A percentile compares a stretch with the other conserved stretches of the same genome.
These are phyloP conservation scores for Exophiala sp. DNA, from an alignment of 2,329 filamentous ascomycete genomes.

Conservation along the genomic window DNA sequence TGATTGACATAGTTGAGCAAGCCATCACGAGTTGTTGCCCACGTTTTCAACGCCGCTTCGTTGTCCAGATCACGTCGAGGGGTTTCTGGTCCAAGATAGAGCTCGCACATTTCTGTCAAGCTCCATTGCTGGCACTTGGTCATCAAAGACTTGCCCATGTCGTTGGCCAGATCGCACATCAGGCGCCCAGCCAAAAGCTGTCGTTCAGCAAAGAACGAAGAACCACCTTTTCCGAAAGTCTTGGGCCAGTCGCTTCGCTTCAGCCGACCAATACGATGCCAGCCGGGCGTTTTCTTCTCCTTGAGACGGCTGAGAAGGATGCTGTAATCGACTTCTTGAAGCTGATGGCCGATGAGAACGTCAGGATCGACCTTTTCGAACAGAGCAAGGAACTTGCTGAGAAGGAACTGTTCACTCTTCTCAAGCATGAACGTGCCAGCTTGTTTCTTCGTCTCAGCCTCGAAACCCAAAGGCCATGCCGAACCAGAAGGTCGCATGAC, in stretches of 20 bases:
- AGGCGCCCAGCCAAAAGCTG: slow-evolving; percentile 84
- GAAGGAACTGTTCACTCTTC: slow-evolving; percentile 77
- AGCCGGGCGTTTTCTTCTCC: slow-evolving; percentile 87
- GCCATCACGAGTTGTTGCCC: slow-evolving; percentile 78
- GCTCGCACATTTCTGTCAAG: slow-evolving; percentile 92
- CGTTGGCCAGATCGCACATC: slow-evolving; percentile 90
- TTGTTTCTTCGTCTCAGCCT: slow-evolving; percentile 53
- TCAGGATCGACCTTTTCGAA: slow-evolving; percentile 87
- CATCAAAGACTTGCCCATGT: slow-evolving; percentile 96
- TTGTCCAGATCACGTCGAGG: slow-evolving; percentile 81
- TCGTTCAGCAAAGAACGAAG: slow-evolving; percentile 89
- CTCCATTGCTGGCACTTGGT: slow-evolving; percentile 97
- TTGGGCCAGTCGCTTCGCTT: slow-evolving; percentile 82
- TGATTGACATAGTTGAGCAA: slow-evolving; percentile 92
- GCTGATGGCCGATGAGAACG: slow-evolving; percentile 85
- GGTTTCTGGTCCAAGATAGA: slow-evolving; percentile 74
- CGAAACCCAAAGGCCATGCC: slow-evolving; percentile 82
- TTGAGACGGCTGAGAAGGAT: slow-evolving; percentile 81
- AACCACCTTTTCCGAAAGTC: slow-evolving; percentile 77
- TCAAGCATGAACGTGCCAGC: slow-evolving; percentile 77
- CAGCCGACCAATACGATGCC: slow-evolving; percentile 88
- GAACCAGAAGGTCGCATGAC: slow-evolving; percentile 76
- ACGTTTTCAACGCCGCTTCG: slow-evolving; percentile 79
- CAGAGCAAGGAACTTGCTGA: slow-evolving; percentile 85
- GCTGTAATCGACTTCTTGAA: slow-evolving; percentile 97